These are phyloP conservation scores for Bipolaris bicolor DNA, from an alignment of 2,329 filamentous ascomycete genomes.

Conservation along the genomic window DNA sequence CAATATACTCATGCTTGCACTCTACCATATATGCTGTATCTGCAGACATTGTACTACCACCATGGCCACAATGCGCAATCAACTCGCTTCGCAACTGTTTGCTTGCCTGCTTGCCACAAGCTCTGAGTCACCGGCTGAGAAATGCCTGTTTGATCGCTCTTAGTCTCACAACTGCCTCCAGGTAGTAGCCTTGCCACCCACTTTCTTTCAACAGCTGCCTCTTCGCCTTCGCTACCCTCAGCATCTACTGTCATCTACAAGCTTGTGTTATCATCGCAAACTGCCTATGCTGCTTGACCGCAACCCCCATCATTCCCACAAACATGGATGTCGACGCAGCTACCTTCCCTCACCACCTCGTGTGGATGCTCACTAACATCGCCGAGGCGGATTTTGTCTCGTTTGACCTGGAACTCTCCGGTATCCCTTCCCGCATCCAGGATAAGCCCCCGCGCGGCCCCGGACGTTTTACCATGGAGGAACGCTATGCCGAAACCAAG, in stretches of 20 bases:
- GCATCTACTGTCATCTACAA: neutral
- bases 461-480: constrained; percentile 60
- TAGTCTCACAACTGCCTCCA: constrained; percentile 12
- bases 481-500: constrained; percentile 67
- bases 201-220: constrained; percentile 5
- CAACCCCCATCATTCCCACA: neutral
- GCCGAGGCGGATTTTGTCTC: constrained; percentile 66
- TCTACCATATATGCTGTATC: neutral
- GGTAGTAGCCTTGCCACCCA: constrained; percentile 5
- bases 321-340: constrained; percentile 63
- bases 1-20: neutral
- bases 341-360: constrained; percentile 58
- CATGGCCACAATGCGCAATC: neutral
- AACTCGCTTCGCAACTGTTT: constrained; percentile 5
- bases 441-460: constrained; percentile 37
- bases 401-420: constrained; percentile 71
- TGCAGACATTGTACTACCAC: neutral
- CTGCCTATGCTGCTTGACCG: constrained; percentile 2
- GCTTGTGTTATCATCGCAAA: neutral
- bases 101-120: constrained; percentile 8
- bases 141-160: constrained; percentile 19
- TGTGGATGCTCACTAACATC: constrained; percentile 64
- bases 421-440: constrained; percentile 58
- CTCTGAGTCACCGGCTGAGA: constrained; percentile 14
- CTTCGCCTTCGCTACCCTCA: neutral